Conservation (phyloP, 768 basidiomycete species). For the Calvatia gigantea region DNA sequence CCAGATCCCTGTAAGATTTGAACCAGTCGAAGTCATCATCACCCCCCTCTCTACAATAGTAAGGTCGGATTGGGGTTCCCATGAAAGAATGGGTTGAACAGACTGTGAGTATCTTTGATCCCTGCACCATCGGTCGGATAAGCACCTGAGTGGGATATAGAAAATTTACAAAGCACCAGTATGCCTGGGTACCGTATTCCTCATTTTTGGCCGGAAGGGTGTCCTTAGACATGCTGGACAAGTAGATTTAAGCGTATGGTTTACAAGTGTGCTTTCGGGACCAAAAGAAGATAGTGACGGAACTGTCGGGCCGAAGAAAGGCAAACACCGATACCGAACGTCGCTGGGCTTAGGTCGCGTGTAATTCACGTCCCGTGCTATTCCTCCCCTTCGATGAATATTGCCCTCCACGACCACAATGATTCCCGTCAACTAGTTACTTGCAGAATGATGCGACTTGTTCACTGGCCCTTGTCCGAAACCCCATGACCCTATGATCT, state of each 20-base stretch:
- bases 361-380: too few species aligned
- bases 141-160: not conserved
- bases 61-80: not conserved
- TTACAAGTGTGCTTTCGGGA: not conserved
- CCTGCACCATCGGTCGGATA: constrained; percentile 36
- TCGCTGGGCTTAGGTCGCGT: too few species aligned
- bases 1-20: constrained; percentile 76
- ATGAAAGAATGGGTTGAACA: constrained; percentile 18
- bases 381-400: too few species aligned
- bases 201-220: constrained; percentile 60
- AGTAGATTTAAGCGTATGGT: not conserved
- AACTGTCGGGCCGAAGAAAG: not conserved
- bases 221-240: constrained; percentile 12
- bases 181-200: constrained; percentile 63
- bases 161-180: constrained; percentile 48
- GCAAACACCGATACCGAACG: too few species aligned
- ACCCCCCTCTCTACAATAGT: constrained; percentile 45
- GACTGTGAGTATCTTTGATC: constrained; percentile 68
- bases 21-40: constrained; percentile 83
- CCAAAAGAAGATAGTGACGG: not conserved
- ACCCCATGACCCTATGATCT: too few species aligned
- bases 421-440: too few species aligned
- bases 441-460: too few species aligned
- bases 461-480: too few species aligned
- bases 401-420: too few species aligned